Conservation (phyloP, 2,329 filamentous ascomycete genomes). For the Talaromyces sp. region DNA sequence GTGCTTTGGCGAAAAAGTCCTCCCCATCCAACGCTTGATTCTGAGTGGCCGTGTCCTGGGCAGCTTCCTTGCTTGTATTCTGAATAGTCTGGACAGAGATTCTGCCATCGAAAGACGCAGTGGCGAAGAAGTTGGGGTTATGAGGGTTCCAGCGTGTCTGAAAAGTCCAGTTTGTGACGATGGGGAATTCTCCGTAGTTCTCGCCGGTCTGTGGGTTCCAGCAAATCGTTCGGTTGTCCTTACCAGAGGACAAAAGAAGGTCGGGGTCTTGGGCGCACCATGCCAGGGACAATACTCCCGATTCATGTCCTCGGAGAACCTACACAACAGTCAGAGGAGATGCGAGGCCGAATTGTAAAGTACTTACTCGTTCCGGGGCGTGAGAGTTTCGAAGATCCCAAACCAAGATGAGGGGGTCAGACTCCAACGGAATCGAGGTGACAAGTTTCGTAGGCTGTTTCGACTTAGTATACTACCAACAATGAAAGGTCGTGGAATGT, state of each 20-base stretch:
- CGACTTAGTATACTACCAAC: conserved; percentile 15
- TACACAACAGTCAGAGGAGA: conserved; percentile 30
- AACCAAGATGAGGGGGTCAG: conserved; percentile 76
- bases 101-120: conserved; percentile 94
- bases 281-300: conserved; percentile 85
- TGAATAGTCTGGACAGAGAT: conserved; percentile 91
- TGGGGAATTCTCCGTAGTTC: conserved; percentile 83
- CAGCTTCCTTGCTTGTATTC: conserved; percentile 71
- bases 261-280: conserved; percentile 93
- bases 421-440: conserved; percentile 86
- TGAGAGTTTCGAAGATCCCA: conserved; percentile 97
- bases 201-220: conserved; percentile 96
- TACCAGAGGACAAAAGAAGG: conserved; percentile 85
- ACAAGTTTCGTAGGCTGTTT: conserved; percentile 74
- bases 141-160: conserved; percentile 89
- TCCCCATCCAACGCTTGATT: conserved; percentile 73
- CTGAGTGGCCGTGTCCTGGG: conserved; percentile 58
- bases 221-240: conserved; percentile 89
- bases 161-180: conserved; percentile 99
- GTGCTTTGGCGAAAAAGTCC: conserved; percentile 93
- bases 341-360: no score
- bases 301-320: conserved; percentile 84
- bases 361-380: conserved; percentile 64
- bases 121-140: conserved; percentile 87
- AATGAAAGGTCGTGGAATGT: background rate